Evolutionary conservation across 371 early-diverging fungal genomes (phyloP), one percentile per base, ranked within the genome.

Genomic region (Saksenaea oblongispora): DNA sequence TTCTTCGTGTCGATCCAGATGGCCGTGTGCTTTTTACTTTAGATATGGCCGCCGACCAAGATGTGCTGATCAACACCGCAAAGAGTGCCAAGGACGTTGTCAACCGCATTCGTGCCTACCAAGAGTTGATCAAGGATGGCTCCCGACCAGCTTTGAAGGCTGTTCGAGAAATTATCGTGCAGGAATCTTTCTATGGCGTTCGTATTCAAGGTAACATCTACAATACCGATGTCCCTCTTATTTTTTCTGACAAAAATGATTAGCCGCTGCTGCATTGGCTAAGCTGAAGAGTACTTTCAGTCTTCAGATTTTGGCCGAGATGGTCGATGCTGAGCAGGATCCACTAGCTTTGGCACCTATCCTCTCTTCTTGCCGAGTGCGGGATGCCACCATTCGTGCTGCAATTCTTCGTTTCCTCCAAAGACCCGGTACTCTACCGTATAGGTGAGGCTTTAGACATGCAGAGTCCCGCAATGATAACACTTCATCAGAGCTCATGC

Each of bases 1-100:
- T 58, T n/a, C 54, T 88, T 2, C 70, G 76, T 18, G 67, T 88
- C 11, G 88, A 88, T 65, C 85, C 88, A n/a, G 63, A 76, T 34
- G 71, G 67, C 26, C 79, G 77, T 31, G 64, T 84, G 4, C 56
- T 87, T 22, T 72, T 71, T 53, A 59, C 66, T 1, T 56, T 84
- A 13, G 83, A 85, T 13, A 72, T 84, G 70, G 68, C 73, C 11
- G 76, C 81, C 1, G 82, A 82, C 28, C 71, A 81, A 56, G 73
- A 73, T 14, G 65, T 86, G 14, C 64, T 88, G 58, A 71, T 63
- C 4, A 71, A 69, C 31, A 81, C 78, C 1, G 83, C 80, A 10
- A 76, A 67, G 37, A 54, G 44, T 10, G 68, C 68, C 3, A 58
- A 69, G 11, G 74, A 75, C 36, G 60, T 75, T 26, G 26, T 71